phyloP scores from a whole-genome alignment of 1,284 basidiomycete species.

The Ganoderma boninense region DNA sequence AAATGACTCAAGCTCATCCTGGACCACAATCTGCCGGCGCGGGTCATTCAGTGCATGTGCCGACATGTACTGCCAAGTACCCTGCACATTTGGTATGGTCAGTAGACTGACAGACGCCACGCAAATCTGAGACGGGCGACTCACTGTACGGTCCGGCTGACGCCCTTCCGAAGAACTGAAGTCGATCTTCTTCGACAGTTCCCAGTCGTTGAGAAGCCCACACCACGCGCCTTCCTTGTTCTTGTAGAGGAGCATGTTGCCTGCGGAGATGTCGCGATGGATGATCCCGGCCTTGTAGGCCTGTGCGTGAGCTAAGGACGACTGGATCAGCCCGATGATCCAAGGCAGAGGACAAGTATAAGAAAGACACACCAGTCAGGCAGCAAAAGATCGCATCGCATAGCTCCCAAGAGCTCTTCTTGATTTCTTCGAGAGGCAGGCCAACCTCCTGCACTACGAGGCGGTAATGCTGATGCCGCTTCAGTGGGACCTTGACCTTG shows the following conservation, averaged over 20 bases:
- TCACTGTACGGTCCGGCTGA: constrained; percentile 9
- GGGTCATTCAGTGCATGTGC: background rate
- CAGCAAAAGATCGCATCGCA: constrained; percentile 2
- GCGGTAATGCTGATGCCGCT: constrained; percentile 23
- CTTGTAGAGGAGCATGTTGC: constrained; percentile 13
- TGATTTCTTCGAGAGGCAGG: constrained; percentile 15
- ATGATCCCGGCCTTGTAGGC: constrained; percentile 9
- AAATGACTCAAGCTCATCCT: constrained; percentile 10
- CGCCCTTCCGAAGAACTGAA: background rate
- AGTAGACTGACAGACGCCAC: too few relatives aligned
- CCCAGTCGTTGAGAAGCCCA: constrained; percentile 20
- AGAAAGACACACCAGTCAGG: constrained; percentile 2
- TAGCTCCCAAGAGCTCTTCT: background rate
- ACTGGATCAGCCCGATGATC: background rate
- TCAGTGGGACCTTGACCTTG: constrained; percentile 3
- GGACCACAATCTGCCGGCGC: background rate
- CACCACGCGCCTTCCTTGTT: background rate
- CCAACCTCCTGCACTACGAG: constrained; percentile 27
- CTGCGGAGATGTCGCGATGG: constrained; percentile 23
- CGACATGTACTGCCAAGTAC: constrained; percentile 10
- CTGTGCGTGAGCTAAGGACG: constrained; percentile 1
- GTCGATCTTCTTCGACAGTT: constrained; percentile 9
- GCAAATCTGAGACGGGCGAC: too few relatives aligned
- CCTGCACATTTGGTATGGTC: background rate
- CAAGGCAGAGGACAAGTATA: too few relatives aligned